phyloP scores from a whole-genome alignment of 2,329 filamentous ascomycete species.

The Colletotrichum scovillei region DNA sequence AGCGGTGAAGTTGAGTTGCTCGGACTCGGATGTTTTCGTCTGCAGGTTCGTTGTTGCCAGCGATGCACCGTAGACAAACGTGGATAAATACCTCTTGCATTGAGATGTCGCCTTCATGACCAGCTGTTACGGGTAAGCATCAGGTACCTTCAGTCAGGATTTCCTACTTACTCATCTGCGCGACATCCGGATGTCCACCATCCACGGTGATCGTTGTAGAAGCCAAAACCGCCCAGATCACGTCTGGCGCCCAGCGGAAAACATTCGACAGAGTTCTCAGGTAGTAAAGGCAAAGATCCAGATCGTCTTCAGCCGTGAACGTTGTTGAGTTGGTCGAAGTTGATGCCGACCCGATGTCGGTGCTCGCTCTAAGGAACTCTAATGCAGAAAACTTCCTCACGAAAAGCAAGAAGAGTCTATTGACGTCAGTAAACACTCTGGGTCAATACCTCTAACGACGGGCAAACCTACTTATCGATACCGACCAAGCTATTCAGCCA shows the following conservation, averaged over 20 bases:
- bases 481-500: constrained; percentile 80
- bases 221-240: constrained; percentile 77
- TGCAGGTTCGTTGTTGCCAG: constrained; percentile 50
- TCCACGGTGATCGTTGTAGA: constrained; percentile 66
- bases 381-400: constrained; percentile 68
- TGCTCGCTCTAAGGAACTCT: constrained; percentile 58
- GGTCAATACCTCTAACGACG: neutral
- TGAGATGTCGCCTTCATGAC: constrained; percentile 65
- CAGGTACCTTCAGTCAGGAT: neutral
- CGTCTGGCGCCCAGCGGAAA: constrained; percentile 74
- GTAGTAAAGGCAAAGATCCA: constrained; percentile 83
- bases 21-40: constrained; percentile 56
- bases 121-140: constrained; percentile 52
- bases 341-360: constrained; percentile 38
- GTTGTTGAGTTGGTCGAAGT: constrained; percentile 42
- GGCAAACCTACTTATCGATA: constrained; percentile 66
- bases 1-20: constrained; percentile 76
- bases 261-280: constrained; percentile 80
- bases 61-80: constrained; percentile 73
- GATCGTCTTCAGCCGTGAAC: constrained; percentile 71
- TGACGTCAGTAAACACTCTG: neutral
- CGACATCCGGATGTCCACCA: constrained; percentile 56
- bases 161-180: constrained; percentile 62
- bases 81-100: constrained; percentile 77
- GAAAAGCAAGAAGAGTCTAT: constrained; percentile 71